These are phyloP conservation scores for Tolypocladium album DNA, from an alignment of 2,329 filamentous ascomycete species.

Conservation along the genomic window DNA sequence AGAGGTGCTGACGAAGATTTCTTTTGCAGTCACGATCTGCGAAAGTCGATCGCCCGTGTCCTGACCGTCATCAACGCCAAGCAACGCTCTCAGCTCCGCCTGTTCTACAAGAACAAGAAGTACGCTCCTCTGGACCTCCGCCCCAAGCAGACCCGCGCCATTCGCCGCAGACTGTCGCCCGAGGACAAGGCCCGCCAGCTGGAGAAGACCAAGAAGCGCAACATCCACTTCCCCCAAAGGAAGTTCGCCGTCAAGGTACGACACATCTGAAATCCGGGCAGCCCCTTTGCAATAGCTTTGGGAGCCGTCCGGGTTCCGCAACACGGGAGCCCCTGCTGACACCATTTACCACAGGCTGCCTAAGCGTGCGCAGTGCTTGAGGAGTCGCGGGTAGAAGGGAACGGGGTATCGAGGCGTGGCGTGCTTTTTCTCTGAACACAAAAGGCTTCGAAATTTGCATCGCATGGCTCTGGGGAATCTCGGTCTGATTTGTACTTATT, in stretches of 20 bases:
- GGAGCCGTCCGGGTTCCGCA: background rate
- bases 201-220: slow-evolving; percentile 95
- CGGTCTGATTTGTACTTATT: slow-evolving; percentile 27
- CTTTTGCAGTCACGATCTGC: slow-evolving; percentile 76
- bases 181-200: slow-evolving; percentile 78
- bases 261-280: background rate
- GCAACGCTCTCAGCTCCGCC: slow-evolving; percentile 92
- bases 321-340: background rate
- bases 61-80: slow-evolving; percentile 99
- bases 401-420: slow-evolving; percentile 23
- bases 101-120: slow-evolving; percentile 99
- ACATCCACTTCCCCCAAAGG: slow-evolving; percentile 93
- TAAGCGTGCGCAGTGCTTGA: slow-evolving; percentile 5
- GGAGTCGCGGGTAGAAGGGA: slow-evolving; percentile 2
- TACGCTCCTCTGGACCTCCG: slow-evolving; percentile 97
- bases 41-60: slow-evolving; percentile 98
- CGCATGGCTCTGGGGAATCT: slow-evolving; percentile 26
- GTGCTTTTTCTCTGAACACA: slow-evolving; percentile 23
- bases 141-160: slow-evolving; percentile 95
- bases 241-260: slow-evolving; percentile 97
- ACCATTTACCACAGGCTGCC: slow-evolving; percentile 1
- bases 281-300: background rate
- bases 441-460: slow-evolving; percentile 25
- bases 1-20: slow-evolving; percentile 10
- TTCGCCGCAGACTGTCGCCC: slow-evolving; percentile 88